These are phyloP conservation scores for Pythium aphanidermatum DNA, from an alignment of 352 stramenopile species.

Conservation along the genomic window DNA sequence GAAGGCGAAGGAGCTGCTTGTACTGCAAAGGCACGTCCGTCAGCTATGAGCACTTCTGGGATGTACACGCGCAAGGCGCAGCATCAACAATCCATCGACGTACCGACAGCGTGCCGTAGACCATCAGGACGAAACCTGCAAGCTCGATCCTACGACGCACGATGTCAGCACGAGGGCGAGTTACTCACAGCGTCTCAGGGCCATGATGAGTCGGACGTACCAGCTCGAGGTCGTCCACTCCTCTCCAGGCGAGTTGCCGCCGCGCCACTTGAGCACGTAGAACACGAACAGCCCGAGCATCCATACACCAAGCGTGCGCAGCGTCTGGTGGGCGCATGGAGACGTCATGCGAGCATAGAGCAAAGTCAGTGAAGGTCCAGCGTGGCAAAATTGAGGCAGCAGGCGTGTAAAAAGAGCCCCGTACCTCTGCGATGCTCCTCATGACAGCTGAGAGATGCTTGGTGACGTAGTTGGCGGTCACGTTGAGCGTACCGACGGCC, in stretches of 20 bases:
- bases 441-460: conserved; percentile 83
- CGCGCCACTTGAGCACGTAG: conserved; percentile 72
- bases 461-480: conserved; percentile 80
- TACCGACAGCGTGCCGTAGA: conserved; percentile 74
- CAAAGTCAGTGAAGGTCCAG: no score
- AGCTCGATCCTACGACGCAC: conserved; percentile 76
- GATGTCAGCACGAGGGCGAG: no score
- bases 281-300: conserved; percentile 70
- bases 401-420: no score
- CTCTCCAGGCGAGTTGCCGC: conserved; percentile 48
- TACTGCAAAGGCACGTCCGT: conserved; percentile 32
- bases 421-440: conserved; percentile 76
- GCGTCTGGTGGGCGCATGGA: conserved; percentile 30
- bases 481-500: conserved; percentile 73
- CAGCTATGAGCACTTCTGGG: not conserved
- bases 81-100: conserved; percentile 12
- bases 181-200: no score
- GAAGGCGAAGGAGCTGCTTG: conserved; percentile 71
- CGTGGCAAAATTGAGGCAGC: no score
- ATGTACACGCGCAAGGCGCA: not conserved
- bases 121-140: conserved; percentile 67
- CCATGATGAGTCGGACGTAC: conserved; percentile 20
- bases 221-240: conserved; percentile 69
- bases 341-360: no score
- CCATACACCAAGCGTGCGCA: conserved; percentile 75